Base-by-base conservation (phyloP, 2,329 filamentous ascomycete genomes). In the Botrytis fragariae region DNA sequence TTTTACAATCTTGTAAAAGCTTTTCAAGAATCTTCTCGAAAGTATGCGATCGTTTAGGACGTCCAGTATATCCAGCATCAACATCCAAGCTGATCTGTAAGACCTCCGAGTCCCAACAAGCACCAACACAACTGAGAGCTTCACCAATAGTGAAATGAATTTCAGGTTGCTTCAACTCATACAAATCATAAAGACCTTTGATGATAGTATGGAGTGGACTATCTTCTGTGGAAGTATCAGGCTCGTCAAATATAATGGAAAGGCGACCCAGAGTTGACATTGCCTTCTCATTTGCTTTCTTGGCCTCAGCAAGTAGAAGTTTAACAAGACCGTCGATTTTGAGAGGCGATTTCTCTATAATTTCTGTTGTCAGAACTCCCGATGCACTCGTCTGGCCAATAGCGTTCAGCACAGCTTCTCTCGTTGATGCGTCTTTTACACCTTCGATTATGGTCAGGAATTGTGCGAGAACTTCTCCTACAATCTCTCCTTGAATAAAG, bases 111-210 rank as follows among this genome's bases (percentile, higher is more conserved):
- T 92, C 88, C 95, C 95, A 98, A 57, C 95, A 91, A 54, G 88
- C 89, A 54, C 93, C 88, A 10, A 92, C 88, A 64, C 92, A 92
- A 64, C 92, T 92, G 71, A 98, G 87, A 20, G 96, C 94, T 81
- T 97, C 95, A 22, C 96, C 96, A 42, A 97, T 90, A 0, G 94
- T 89, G 80, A 99, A 98, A 75, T 98, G 95, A 1, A 95, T 88
- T 81, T 98, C 95, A 0, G 93, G 89, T 77, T 94, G 92, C 77
- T 93, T 93, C 61, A 96, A 89, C 80, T 97, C 94, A 78, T 97
- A 92, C 4, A 98, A 85, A 16, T 87, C 87, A 80, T 95, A 93
- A 0, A 98, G 84, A 42, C 88, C 89, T 18, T 89, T 86, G 20
- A 94, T 83, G 9, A 97, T 87, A 16, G 86, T 83, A 2, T 83